Evolutionary conservation across 2,329 filamentous ascomycete species (phyloP).

Genomic region (Eutypa lata): DNA sequence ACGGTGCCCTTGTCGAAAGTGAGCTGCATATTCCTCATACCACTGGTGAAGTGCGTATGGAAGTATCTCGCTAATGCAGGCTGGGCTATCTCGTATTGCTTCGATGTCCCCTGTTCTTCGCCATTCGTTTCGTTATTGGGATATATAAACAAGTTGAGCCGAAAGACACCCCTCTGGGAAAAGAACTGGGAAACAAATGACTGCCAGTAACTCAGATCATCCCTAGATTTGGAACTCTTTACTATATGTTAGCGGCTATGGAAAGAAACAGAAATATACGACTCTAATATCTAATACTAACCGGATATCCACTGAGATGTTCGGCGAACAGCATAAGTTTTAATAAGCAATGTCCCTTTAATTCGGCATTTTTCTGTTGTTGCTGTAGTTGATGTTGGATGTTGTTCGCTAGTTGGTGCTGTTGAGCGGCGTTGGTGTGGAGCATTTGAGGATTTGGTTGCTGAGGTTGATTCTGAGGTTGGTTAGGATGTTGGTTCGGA

Average conservation of each 20-base stretch:
- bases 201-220: constrained; percentile 75
- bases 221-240: constrained; percentile 56
- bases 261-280: constrained; percentile 1
- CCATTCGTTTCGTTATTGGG: constrained; percentile 32
- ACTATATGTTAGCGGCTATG: constrained; percentile 14
- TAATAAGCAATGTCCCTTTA: constrained; percentile 57
- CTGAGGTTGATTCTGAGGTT: constrained; percentile 24
- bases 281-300: constrained; percentile 36
- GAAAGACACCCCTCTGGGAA: constrained; percentile 70
- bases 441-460: constrained; percentile 31
- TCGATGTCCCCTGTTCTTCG: constrained; percentile 57
- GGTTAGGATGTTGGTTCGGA: constrained; percentile 26
- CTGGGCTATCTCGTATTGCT: constrained; percentile 82
- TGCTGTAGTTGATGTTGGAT: constrained; percentile 24
- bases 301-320: constrained; percentile 55
- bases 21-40: constrained; percentile 81
- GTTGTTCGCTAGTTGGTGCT: constrained; percentile 31
- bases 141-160: constrained; percentile 62
- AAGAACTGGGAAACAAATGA: constrained; percentile 80
- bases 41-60: constrained; percentile 82
- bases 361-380: constrained; percentile 47
- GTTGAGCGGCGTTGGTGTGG: constrained; percentile 23
- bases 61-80: constrained; percentile 86
- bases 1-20: constrained; percentile 66
- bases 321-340: constrained; percentile 63